Evolutionary conservation across 1,139 yeast species (phyloP).

Genomic region (Geotrichum macrosporum): DNA sequence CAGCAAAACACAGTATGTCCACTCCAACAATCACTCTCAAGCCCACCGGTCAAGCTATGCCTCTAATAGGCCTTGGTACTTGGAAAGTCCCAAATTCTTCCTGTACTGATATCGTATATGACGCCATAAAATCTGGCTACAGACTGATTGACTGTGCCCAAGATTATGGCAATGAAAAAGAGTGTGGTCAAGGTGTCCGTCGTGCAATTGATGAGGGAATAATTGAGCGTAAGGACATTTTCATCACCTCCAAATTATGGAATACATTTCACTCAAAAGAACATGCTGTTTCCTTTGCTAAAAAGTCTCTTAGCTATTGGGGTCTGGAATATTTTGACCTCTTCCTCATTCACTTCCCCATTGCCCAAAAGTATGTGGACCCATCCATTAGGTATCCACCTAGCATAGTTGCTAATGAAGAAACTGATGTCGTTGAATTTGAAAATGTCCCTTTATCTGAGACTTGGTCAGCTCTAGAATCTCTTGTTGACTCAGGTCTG

Average conservation of each 20-base stretch:
- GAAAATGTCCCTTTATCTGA: conserved; percentile 69
- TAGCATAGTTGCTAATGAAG: conserved; percentile 62
- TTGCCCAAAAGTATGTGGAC: conserved; percentile 47
- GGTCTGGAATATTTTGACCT: conserved; percentile 57
- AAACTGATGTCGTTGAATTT: conserved; percentile 47
- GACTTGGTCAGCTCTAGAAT: conserved; percentile 76
- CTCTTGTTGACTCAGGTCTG: conserved; percentile 56
- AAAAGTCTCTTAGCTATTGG: conserved; percentile 52
- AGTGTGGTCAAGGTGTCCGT: conserved; percentile 42
- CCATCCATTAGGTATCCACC: conserved; percentile 66
- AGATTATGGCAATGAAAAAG: conserved; percentile 42
- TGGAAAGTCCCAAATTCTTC: conserved; percentile 44
- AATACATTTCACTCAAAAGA: conserved; percentile 44
- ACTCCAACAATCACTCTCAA: conserved; percentile 30
- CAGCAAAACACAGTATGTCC: conserved; percentile 10
- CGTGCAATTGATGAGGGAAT: conserved; percentile 41
- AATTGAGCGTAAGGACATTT: conserved; percentile 41
- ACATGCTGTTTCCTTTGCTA: conserved; percentile 45
- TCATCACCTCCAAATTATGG: conserved; percentile 46
- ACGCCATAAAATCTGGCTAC: conserved; percentile 45
- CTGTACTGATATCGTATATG: conserved; percentile 44
- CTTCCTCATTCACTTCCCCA: conserved; percentile 62
- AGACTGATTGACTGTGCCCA: conserved; percentile 45
- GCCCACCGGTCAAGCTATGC: conserved; percentile 42
- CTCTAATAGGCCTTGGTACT: conserved; percentile 49